Evolutionary conservation across 148 eudicot genomes (phyloP), one percentile per base, ranked within the genome.

Genomic region (Persicaria tinctoria): DNA sequence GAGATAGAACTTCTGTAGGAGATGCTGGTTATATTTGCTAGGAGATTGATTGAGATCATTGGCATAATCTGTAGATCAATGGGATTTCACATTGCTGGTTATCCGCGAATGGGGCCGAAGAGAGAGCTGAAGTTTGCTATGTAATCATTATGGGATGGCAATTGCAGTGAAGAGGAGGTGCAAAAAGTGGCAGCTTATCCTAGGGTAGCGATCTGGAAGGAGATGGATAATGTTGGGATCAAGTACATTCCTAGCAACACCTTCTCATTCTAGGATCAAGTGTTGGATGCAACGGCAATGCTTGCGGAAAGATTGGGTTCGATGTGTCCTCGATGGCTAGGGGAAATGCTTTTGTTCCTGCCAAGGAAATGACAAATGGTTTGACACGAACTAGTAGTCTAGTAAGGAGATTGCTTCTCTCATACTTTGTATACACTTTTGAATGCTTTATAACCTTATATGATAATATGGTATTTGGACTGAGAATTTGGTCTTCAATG

Each of bases 321-420:
- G 84, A 89, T 62, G 78, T 81, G 46, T 89, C 86, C 75, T 86
- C 92, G 18, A 86, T 86, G 92, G 92, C 88, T 70, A 80, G 92
- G 77, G 92, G 93, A 44, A 89, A 87, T 85, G 86, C 88, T 63
- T 77, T 80, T 55, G 86, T 87, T 46, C 90, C 86, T 5, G 90
- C 93, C 57, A 89, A 84, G 89, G 93, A 89, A 63, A 87, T 89
- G 93, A 89, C 20, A 89, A 89, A 86, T 89, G 92, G 92, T 89
- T 89, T 53, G 90, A 89, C 78, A 89, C 90, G 51, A 89, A 87
- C 84, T 89, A 89, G 27, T 23, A 23, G 27, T 23, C 27, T 23
- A 23, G 93, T 89, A 79, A 83, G 90, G 46, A 23, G 11, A 32
- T 32, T 32, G 41, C 41, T 32, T 32, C 41, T 32, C 38, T 32